Conservation (phyloP, 2,329 filamentous ascomycete genomes). For the Fusarium pseudocircinatum region DNA sequence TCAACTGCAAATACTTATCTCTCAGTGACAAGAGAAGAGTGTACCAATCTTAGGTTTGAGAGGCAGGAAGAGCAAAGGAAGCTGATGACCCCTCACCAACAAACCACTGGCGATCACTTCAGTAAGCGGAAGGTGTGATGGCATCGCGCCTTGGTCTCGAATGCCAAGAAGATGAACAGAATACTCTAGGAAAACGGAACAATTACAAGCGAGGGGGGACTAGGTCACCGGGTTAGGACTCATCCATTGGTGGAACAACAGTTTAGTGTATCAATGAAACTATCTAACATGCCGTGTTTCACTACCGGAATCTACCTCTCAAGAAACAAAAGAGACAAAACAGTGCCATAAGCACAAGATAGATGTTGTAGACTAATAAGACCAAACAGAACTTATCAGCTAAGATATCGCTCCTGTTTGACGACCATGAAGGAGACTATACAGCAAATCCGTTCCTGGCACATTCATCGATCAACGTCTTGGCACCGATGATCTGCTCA, state of each 20-base stretch:
- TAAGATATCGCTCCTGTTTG: too few relatives aligned
- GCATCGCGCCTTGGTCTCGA: not conserved
- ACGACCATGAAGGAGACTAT: not conserved
- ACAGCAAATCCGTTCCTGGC: conserved; percentile 1
- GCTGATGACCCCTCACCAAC: not conserved
- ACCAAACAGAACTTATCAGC: not conserved
- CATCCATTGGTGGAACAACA: conserved; percentile 7
- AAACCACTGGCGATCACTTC: not conserved
- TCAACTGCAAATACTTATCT: not conserved
- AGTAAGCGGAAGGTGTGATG: not conserved
- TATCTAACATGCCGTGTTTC: not conserved
- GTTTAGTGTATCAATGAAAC: not conserved
- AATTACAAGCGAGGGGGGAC: not conserved
- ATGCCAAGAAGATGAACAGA: not conserved
- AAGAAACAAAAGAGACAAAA: not conserved
- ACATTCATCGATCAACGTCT: conserved; percentile 9
- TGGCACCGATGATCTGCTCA: not conserved
- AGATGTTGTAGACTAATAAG: fast-evolving
- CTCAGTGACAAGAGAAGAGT: too few relatives aligned
- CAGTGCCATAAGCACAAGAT: not conserved
- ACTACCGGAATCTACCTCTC: not conserved
- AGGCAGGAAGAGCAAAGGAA: not conserved
- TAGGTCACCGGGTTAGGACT: not conserved
- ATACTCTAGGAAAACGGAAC: not conserved
- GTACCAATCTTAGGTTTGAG: too few relatives aligned